A percentile compares a stretch with the other conserved stretches of the same genome.
Conservation (phyloP, 257 asterid species). For the Solanum virginianum region DNA sequence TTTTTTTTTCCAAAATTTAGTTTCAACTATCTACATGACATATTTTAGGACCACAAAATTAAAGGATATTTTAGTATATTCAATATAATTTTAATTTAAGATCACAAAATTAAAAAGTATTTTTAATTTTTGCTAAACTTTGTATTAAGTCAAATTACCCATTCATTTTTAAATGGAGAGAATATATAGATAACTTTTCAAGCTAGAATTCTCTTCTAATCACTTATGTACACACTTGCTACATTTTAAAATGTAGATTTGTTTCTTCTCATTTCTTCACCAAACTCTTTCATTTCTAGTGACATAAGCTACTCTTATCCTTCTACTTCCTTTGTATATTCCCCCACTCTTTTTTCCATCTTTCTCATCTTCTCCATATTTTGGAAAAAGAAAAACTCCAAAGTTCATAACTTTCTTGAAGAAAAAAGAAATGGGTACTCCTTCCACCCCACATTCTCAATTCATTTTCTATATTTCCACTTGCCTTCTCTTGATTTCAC, state of each 20-base stretch:
- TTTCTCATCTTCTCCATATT: neutral
- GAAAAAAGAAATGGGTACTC: conserved; percentile 3
- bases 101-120: too few species aligned
- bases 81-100: too few species aligned
- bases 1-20: too few species aligned
- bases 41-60: too few species aligned
- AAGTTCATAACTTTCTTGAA: conserved; percentile 2
- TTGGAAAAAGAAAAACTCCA: neutral
- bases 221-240: neutral
- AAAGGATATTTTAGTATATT: too few species aligned
- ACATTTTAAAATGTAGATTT: neutral
- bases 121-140: too few species aligned
- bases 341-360: neutral
- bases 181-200: neutral
- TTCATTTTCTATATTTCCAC: conserved; percentile 6
- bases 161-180: too few species aligned
- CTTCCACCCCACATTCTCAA: neutral
- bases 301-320: neutral
- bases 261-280: neutral
- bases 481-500: neutral
- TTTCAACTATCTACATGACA: too few species aligned
- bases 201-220: neutral
- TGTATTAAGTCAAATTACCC: fast-evolving
- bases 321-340: neutral
- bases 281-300: neutral